Percentiles rank a stretch among this genome's conserved stretches.
These are phyloP conservation scores for Herpetomonas samuelpessoai DNA, from an alignment of 208 protist species.

Conservation along the genomic window DNA sequence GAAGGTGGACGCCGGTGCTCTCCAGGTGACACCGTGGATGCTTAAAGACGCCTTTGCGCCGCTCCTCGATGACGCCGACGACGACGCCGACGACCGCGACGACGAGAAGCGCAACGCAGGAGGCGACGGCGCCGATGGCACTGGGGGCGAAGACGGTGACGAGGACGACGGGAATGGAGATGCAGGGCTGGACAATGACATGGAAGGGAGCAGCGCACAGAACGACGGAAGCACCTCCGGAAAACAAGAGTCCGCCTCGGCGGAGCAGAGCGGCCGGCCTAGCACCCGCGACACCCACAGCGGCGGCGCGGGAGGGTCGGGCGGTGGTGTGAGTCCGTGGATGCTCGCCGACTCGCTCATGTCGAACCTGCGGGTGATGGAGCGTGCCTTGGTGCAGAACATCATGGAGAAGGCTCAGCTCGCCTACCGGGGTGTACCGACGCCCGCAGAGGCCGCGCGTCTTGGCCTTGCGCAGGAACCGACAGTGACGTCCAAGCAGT, in stretches of 20 bases:
- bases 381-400: slow-evolving; percentile 91
- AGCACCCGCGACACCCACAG: neutral
- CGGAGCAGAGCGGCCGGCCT: slow-evolving; percentile 3
- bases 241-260: neutral
- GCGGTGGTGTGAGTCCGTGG: slow-evolving; percentile 41
- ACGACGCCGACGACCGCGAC: slow-evolving; percentile 43
- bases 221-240: slow-evolving; percentile 3
- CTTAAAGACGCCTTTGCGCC: slow-evolving; percentile 76
- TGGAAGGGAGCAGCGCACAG: slow-evolving; percentile 18
- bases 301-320: neutral
- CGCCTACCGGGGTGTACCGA: slow-evolving; percentile 75
- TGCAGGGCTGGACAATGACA: slow-evolving; percentile 14
- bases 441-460: slow-evolving; percentile 25
- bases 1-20: slow-evolving; percentile 42
- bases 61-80: slow-evolving; percentile 41
- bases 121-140: slow-evolving; percentile 13
- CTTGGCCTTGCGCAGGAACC: neutral
- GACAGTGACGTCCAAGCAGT: neutral
- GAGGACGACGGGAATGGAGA: slow-evolving; percentile 50
- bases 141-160: slow-evolving; percentile 20
- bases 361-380: slow-evolving; percentile 84
- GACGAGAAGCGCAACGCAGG: slow-evolving; percentile 20
- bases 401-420: slow-evolving; percentile 84
- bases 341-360: slow-evolving; percentile 79
- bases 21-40: slow-evolving; percentile 90